These are phyloP conservation scores for Neophaeococcomyces mojaviensis DNA, from an alignment of 2,329 filamentous ascomycete species.

Conservation along the genomic window DNA sequence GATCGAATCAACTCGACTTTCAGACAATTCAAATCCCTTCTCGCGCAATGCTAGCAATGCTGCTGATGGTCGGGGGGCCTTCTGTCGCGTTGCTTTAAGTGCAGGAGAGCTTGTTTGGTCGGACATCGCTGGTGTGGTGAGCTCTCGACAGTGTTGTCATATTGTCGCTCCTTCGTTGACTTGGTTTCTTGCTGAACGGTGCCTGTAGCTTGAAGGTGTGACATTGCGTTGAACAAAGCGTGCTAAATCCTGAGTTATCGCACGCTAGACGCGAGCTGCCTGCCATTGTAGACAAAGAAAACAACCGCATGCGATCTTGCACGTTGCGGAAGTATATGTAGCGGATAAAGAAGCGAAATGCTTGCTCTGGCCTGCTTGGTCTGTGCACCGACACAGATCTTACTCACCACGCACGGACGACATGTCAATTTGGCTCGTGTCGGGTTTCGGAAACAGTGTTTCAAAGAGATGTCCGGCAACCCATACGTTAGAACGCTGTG, in stretches of 20 bases:
- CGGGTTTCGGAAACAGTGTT: too few relatives aligned
- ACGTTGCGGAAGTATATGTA: constrained; percentile 1
- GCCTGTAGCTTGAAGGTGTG: too few relatives aligned
- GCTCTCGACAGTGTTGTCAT: background rate
- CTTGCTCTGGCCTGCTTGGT: background rate
- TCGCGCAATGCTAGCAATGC: constrained; percentile 19
- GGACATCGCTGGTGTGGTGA: background rate
- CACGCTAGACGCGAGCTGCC: background rate
- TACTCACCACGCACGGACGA: constrained; percentile 5
- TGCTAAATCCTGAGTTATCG: background rate
- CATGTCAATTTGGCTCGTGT: too few relatives aligned
- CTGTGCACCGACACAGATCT: constrained; percentile 10
- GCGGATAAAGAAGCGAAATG: background rate
- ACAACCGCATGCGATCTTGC: background rate
- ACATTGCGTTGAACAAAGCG: background rate
- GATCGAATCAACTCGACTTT: constrained; percentile 8
- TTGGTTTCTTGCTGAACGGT: background rate
- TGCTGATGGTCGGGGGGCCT: constrained; percentile 17
- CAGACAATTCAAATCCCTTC: constrained; percentile 16
- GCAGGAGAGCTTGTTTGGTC: background rate
- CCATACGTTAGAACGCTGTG: too few relatives aligned
- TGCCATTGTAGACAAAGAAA: background rate
- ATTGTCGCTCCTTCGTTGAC: background rate
- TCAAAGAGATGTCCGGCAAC: too few relatives aligned
- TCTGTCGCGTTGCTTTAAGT: background rate